Base-by-base conservation (phyloP, 148 eudicot species). In the Heliosperma pusillum region DNA sequence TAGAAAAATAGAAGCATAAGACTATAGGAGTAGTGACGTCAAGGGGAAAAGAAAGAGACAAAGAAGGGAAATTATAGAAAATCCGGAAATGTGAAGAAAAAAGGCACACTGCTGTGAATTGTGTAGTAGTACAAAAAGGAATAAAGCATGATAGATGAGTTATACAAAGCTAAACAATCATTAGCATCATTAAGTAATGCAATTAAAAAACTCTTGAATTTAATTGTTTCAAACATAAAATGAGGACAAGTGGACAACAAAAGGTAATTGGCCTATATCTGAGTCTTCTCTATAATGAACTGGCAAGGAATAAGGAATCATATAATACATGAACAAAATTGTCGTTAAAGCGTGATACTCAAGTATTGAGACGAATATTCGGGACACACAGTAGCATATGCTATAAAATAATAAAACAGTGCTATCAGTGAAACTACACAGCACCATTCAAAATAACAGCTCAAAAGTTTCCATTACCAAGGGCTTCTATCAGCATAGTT, bases 401-500 rank as follows among this genome's bases (percentile, higher is more conserved):
- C 30, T 29, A 1, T 29, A 25, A 64, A 27, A 62, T 62, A 25
- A 25, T 1, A 17, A 30, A 9, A 19, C 69, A 17, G 50, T 25
- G 11, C 57, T 12, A 44, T 56, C 19, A 11, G 1, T 40, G 27
- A 69, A 24, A 69, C 30, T 5, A 16, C 1, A 58, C 12, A 74
- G 12, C 42, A 75, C 22, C 45, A 25, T 42, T 26, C 33, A 52
- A 40, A 30, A 42, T n/a, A 63, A 58, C 3, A n/a, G 10, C 16
- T 26, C n/a, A 59, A 20, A 77, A 47, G 59, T 19, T 40, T 42
- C 6, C 45, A 79, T 36, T 88, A 94, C 98, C 97, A 79, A 94
- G 87, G 69, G 98, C 96, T 86, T 94, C 98, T 66, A 94, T 90
- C 61, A 94, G 88, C 89, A 88, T 94, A 58, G 80, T 64, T 36